Evolutionary conservation across 116 monocot species (phyloP), one percentile per base, ranked within the genome.

Genomic region (Dioscorea cayenensis): DNA sequence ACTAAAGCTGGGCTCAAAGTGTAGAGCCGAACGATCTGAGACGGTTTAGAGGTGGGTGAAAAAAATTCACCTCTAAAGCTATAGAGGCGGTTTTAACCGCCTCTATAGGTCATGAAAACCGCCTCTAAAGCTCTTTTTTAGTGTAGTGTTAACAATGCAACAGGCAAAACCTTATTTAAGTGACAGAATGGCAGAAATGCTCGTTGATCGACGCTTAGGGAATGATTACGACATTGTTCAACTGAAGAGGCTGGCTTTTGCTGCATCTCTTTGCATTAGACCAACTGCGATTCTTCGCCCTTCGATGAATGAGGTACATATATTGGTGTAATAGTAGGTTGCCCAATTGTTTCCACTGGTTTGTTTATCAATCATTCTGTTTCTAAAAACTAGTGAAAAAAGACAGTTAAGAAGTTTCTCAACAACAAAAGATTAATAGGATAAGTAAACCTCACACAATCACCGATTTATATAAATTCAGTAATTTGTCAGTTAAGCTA

Each of bases 111-210:
- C 1, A 0, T 25, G 25, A 25, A 25, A 25, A 25, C 25, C 25
- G 1, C 25, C 25, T 25, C 25, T 1, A 25, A 25, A 25, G 1
- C 25, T 25, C 25, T 25, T 25, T 25, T 25, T 25, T 25, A 25
- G 25, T 25, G 25, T 25, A 25, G 25, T 25, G 6, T 7, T 43
- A 12, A 43, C 43, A 43, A 43, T 43, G 43, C 23, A 14, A 62
- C 78, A 83, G 83, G 83, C 78, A 8, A 83, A 78, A 63, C 75
- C 83, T 1, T 16, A 67, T 67, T 59, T 83, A 38, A 78, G 71
- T n/a, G 75, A 25, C 5, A 55, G 63, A 4, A 75, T 68, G 22
- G 22, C 71, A 35, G n/a, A 68, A 51, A 66, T 35, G 29, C 65
- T 83, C 20, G 61, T 78, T 25, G 83, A 83, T 43, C 83, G 74